phyloP scores from a whole-genome alignment of 345 rosid genomes.

The Citrus sinensis region DNA sequence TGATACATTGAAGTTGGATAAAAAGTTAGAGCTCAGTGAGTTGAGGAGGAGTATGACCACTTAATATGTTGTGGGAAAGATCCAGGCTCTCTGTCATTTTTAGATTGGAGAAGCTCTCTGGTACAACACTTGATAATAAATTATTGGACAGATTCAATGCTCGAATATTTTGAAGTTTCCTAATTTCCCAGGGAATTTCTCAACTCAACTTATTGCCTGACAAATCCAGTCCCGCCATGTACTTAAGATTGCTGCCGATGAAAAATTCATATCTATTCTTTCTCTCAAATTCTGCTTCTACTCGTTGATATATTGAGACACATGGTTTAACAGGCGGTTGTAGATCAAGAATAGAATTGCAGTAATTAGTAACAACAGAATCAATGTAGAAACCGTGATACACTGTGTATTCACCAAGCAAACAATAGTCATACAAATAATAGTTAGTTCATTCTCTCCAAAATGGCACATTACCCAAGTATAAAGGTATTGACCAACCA shows the following conservation, averaged over 20 bases:
- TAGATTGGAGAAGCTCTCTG: neutral
- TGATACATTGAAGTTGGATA: too few species aligned
- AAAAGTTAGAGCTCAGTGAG: too few species aligned
- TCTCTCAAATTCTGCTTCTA: neutral
- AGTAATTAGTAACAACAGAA: neutral
- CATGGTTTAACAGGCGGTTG: too few species aligned
- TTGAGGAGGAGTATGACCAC: too few species aligned
- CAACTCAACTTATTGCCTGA: neutral
- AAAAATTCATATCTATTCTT: neutral
- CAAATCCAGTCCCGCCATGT: neutral
- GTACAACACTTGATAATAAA: neutral
- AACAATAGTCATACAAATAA: too few species aligned
- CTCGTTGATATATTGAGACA: too few species aligned
- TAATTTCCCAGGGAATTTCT: neutral
- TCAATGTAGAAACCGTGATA: too few species aligned
- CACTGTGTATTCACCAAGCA: too few species aligned
- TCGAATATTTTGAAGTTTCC: neutral
- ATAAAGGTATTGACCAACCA: neutral
- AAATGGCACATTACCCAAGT: neutral
- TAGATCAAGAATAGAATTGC: neutral
- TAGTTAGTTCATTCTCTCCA: neutral
- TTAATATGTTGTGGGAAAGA: too few species aligned
- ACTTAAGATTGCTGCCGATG: neutral
- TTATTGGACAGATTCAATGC: neutral
- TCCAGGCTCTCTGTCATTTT: too few species aligned